These are phyloP conservation scores for Fonsecaea monophora DNA, from an alignment of 2,329 filamentous ascomycete genomes.

Conservation along the genomic window DNA sequence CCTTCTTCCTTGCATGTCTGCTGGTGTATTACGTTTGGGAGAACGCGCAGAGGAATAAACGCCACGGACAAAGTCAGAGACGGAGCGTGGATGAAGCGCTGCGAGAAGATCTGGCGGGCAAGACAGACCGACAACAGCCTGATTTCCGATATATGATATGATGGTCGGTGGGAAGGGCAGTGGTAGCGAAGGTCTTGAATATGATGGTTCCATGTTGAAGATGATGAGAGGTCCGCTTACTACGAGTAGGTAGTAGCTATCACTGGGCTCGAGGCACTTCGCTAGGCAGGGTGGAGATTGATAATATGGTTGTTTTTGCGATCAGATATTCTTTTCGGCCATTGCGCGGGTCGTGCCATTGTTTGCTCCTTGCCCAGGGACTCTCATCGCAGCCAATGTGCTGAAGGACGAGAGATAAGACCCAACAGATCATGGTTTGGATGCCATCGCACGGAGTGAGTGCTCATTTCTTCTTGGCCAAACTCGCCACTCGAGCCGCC, in stretches of 20 bases:
- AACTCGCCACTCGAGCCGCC: constrained; percentile 35
- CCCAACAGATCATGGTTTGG: background rate
- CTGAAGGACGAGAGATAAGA: too few relatives aligned
- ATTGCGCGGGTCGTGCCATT: too few relatives aligned
- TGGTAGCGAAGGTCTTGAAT: background rate
- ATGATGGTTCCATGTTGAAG: background rate
- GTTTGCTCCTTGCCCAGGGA: too few relatives aligned
- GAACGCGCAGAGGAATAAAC: constrained; percentile 43
- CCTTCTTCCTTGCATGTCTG: constrained; percentile 44
- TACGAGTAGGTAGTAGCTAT: too few relatives aligned
- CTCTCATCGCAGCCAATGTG: too few relatives aligned
- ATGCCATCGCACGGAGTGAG: background rate
- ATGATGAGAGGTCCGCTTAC: background rate
- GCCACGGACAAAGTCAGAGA: constrained; percentile 41
- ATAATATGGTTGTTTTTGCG: background rate
- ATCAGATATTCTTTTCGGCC: too few relatives aligned
- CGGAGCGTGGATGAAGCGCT: constrained; percentile 42
- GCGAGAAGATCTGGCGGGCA: constrained; percentile 45
- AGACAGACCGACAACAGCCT: constrained; percentile 47
- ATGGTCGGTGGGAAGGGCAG: background rate
- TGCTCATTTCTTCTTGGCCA: constrained; percentile 37
- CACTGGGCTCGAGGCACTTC: background rate
- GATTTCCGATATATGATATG: constrained; percentile 47
- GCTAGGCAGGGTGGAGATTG: background rate
- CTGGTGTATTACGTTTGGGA: constrained; percentile 44